phyloP scores from a whole-genome alignment of 1,139 yeast genomes.

The Pneumocystis oryctolagi region DNA sequence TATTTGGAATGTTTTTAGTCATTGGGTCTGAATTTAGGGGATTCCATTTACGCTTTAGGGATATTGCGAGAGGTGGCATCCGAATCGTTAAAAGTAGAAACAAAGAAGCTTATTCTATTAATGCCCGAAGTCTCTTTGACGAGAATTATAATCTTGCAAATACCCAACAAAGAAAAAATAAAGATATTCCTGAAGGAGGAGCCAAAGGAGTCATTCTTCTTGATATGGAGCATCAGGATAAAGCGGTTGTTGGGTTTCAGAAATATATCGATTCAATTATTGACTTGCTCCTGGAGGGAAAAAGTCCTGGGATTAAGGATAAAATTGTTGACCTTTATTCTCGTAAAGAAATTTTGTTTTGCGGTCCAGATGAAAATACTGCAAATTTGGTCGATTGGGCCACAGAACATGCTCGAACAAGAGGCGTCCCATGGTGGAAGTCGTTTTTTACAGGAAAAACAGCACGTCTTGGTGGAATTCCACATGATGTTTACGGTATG shows the following conservation, averaged over 20 bases:
- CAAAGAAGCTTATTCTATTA: slow-evolving; percentile 69
- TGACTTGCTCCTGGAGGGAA: slow-evolving; percentile 63
- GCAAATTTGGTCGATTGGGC: slow-evolving; percentile 97
- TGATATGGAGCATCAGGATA: slow-evolving; percentile 60
- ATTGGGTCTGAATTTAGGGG: slow-evolving; percentile 97
- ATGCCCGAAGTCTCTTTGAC: slow-evolving; percentile 79
- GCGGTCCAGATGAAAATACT: slow-evolving; percentile 98
- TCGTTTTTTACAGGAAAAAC: slow-evolving; percentile 95
- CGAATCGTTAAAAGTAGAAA: slow-evolving; percentile 85
- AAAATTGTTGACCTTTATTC: slow-evolving; percentile 70
- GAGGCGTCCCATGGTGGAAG: slow-evolving; percentile 99
- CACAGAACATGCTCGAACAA: slow-evolving; percentile 77
- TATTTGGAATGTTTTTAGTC: slow-evolving; percentile 87
- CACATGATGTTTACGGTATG: slow-evolving; percentile 97
- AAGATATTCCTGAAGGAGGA: slow-evolving; percentile 98
- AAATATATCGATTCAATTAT: slow-evolving; percentile 85
- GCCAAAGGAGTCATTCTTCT: slow-evolving; percentile 91
- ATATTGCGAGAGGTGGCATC: slow-evolving; percentile 96
- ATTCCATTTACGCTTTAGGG: slow-evolving; percentile 92
- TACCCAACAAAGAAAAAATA: slow-evolving; percentile 92
- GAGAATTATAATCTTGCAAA: slow-evolving; percentile 92
- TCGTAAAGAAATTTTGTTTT: slow-evolving; percentile 75
- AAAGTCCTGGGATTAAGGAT: slow-evolving; percentile 67
- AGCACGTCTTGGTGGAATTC: slow-evolving; percentile 88
- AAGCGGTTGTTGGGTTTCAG: slow-evolving; percentile 74